Base-by-base conservation (phyloP, 2,329 filamentous ascomycete species). In the Orbilia brochopaga region DNA sequence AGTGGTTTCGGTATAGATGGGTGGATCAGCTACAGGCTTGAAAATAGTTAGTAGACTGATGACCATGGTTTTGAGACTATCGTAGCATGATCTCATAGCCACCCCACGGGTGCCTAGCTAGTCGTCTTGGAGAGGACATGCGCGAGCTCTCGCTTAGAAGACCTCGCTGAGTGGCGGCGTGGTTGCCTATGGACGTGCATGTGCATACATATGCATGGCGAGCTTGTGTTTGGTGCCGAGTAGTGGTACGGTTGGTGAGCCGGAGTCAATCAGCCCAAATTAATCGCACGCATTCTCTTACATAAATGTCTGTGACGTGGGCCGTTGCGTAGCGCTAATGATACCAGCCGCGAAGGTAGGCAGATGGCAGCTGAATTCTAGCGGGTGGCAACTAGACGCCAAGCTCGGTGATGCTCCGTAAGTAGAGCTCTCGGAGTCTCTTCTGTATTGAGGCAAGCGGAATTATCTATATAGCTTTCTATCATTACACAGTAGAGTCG, bases 41-140 rank as follows among this genome's bases (percentile, higher is more conserved):
- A 15, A 56, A 15, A 15, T 46, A 17, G 27, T 19, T 30, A 57
- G n/a, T 42, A 8, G 27, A 30, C 11, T 58, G 32, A 61, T 51
- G 52, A 52, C 57, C 64, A 53, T 62, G 57, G 52, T 56, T 52
- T 10, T 2, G 37, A 42, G 5, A 17, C 19, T 56, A 4, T n/a
- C 44, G 46, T 53, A 62, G 8, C 46, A 63, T 57, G 44, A 69
- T 48, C 51, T 60, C 11, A 64, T 46, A 40, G 40, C 32, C 30
- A 56, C 59, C 59, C 59, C 66, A 70, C 66, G 66, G 66, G 63
- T 72, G 67, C 67, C 67, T 72, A 72, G 51, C 21, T 50, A 42
- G 1, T 10, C 48, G n/a, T 63, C 65, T 69, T 8, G 27, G 8
- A 32, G 27, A 32, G 27, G 8, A 32, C 3, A 32, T 32, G 27